Evolutionary conservation across 352 stramenopile species (phyloP).

Genomic region (Blastocystis sp.): DNA sequence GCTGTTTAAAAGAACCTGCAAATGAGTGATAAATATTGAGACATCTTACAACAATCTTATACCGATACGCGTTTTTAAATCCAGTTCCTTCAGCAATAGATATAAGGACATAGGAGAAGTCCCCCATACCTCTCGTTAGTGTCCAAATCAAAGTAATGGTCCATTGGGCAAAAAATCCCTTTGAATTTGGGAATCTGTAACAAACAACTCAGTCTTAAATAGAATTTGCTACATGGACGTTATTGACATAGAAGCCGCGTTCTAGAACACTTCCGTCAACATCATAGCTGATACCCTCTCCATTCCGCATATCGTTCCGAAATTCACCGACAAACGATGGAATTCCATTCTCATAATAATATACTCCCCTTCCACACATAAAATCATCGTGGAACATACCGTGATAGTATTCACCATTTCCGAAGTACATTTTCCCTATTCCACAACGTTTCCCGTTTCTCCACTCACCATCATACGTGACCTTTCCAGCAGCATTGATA

Average conservation of each 20-base stretch:
- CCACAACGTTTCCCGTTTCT: slow-evolving; percentile 43
- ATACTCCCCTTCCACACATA: slow-evolving; percentile 57
- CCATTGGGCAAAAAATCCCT: no score
- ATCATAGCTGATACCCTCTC: slow-evolving; percentile 28
- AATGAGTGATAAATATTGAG: no score
- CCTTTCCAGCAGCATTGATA: background rate
- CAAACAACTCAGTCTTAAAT: background rate
- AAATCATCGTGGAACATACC: slow-evolving; percentile 41
- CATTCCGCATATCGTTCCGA: slow-evolving; percentile 48
- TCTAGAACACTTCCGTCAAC: slow-evolving; percentile 29
- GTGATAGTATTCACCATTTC: slow-evolving; percentile 51
- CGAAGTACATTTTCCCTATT: slow-evolving; percentile 50
- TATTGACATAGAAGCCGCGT: slow-evolving; percentile 42
- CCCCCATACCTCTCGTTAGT: background rate
- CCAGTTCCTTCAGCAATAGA: no score
- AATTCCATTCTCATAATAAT: slow-evolving; percentile 40
- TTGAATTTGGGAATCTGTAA: background rate
- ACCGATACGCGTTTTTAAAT: no score
- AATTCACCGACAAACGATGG: slow-evolving; percentile 27
- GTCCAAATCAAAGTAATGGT: background rate
- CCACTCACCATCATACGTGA: slow-evolving; percentile 64
- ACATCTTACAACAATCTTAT: no score
- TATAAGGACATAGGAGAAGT: no score
- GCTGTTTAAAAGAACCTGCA: no score
- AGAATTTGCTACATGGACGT: background rate